Evolutionary conservation across 208 protist species (phyloP), one percentile per base, ranked within the genome.

Genomic region (Acanthamoeba sp.): DNA sequence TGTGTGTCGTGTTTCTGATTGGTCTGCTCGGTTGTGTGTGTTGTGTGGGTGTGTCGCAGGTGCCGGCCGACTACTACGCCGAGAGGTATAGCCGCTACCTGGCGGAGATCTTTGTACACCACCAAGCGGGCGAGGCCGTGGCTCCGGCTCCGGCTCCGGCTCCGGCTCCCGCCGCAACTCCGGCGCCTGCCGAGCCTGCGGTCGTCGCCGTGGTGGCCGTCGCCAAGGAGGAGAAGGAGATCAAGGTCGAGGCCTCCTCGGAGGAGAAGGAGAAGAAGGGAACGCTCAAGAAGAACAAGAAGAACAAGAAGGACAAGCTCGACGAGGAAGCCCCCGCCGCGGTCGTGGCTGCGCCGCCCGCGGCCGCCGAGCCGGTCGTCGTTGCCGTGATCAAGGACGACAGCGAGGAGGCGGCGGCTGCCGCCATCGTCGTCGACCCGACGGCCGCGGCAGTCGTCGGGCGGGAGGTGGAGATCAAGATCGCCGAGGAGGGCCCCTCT

Each of bases 11-110:
- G 45, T 9, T 6, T 50, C 5, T 32, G 29, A 16, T 42, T n/a
- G n/a, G 10, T 40, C 64, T 73, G 27, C 5, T 20, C 5, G 5
- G 9, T 55, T n/a, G 22, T 55, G 18, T 38, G n/a, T n/a, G n/a
- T n/a, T n/a, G n/a, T n/a, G n/a, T n/a, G n/a, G n/a, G n/a, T n/a
- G n/a, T n/a, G n/a, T n/a, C n/a, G n/a, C n/a, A 85, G 76, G 76
- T 88, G 50, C 80, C 80, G 29, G 80, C 80, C 32, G 50, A 88
- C 22, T 88, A 88, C 29, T 88, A 88, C 22, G 80, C 80, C 14
- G 80, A 88, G 80, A n/a, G 80, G 48, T 88, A 88, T n/a, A 64
- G 24, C 29, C n/a, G 36, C 5, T 88, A 88, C 36, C 42, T 88
- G 38, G n/a, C 42, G 9, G 48, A 64, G 42, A 88, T 88, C n/a